A percentile compares a stretch with the other conserved stretches of the same genome.
phyloP scores from a whole-genome alignment of 2,329 filamentous ascomycete species.

The Trichoderma simmonsii region DNA sequence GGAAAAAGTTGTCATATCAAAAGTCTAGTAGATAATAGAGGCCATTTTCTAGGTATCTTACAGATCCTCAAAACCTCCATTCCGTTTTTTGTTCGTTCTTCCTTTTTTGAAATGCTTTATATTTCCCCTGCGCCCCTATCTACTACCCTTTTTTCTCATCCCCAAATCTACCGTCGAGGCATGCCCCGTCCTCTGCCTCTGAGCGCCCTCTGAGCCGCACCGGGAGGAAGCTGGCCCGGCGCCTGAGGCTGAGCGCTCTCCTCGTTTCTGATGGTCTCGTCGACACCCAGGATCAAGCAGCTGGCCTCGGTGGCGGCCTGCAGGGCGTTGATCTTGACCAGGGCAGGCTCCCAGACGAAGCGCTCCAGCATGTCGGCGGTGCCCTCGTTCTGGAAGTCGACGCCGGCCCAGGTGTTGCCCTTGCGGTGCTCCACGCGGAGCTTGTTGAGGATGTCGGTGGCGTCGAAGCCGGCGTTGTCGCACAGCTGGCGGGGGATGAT shows the following conservation, averaged over 20 bases:
- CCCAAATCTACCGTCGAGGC: conserved; percentile 65
- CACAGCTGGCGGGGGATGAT: conserved; percentile 95
- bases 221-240: conserved; percentile 72
- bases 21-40: conserved; percentile 21
- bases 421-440: conserved; percentile 94
- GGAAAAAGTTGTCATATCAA: not conserved
- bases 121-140: not conserved
- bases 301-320: conserved; percentile 93
- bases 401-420: conserved; percentile 89
- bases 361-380: conserved; percentile 90
- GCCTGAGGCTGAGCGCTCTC: conserved; percentile 83
- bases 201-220: conserved; percentile 84
- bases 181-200: conserved; percentile 82
- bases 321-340: conserved; percentile 96
- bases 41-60: conserved; percentile 35
- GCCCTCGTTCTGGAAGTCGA: conserved; percentile 90
- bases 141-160: not conserved
- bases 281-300: conserved; percentile 91
- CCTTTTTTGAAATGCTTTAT: conserved; percentile 7
- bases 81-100: not conserved
- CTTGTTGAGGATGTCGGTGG: conserved; percentile 95
- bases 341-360: conserved; percentile 95
- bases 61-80: conserved; percentile 31
- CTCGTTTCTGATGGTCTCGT: conserved; percentile 98
- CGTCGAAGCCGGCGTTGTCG: conserved; percentile 97